These are phyloP conservation scores for Trichoderma afroharzianum DNA, from an alignment of 2,329 filamentous ascomycete species.

Conservation along the genomic window DNA sequence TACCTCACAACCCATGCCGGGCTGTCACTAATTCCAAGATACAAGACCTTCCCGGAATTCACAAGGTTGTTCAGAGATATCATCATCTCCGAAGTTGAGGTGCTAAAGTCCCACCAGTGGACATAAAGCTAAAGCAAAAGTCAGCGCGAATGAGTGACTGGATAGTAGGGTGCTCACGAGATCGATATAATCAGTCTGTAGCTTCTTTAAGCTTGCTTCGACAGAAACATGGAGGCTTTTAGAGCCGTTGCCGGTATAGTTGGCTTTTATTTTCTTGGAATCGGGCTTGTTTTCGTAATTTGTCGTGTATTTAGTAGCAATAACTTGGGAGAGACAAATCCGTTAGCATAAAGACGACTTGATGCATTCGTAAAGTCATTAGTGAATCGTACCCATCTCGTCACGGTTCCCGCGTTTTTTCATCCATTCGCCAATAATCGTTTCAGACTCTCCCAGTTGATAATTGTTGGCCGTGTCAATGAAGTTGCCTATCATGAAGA, in stretches of 20 bases:
- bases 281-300: slow-evolving; percentile 35
- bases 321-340: slow-evolving; percentile 39
- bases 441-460: slow-evolving; percentile 59
- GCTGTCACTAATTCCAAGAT: slow-evolving; percentile 64
- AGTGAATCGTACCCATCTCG: slow-evolving; percentile 49
- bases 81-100: slow-evolving; percentile 64
- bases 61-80: slow-evolving; percentile 62
- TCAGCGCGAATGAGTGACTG: background rate
- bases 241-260: slow-evolving; percentile 56
- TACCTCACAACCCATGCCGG: slow-evolving; percentile 66
- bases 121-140: slow-evolving; percentile 48
- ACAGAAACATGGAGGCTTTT: slow-evolving; percentile 59
- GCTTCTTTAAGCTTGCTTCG: slow-evolving; percentile 54
- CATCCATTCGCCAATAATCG: slow-evolving; percentile 71
- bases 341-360: background rate
- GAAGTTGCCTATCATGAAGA: slow-evolving; percentile 57
- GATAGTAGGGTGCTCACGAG: slow-evolving; percentile 39
- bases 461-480: slow-evolving; percentile 71
- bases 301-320: slow-evolving; percentile 67
- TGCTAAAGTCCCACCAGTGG: slow-evolving; percentile 67
- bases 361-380: too few relatives aligned
- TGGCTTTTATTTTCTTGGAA: slow-evolving; percentile 44
- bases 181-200: slow-evolving; percentile 68
- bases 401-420: slow-evolving; percentile 58
- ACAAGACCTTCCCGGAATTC: slow-evolving; percentile 57